Conservation (phyloP, 345 rosid species). For the Atalantia buxifolia region DNA sequence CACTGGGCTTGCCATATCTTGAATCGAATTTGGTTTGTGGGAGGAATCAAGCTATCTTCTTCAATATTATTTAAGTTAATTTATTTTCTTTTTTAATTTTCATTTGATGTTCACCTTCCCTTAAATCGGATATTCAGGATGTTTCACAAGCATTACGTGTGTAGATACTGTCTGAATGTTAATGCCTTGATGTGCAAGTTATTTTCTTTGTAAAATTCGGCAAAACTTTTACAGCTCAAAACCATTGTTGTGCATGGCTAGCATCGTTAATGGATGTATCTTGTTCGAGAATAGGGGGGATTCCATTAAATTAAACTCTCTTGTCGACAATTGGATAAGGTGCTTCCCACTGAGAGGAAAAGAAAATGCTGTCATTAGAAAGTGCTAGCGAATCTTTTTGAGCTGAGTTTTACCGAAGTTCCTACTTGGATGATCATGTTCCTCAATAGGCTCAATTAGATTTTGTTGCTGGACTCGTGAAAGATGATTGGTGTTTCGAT, state of each 20-base stretch:
- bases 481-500: not conserved
- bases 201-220: conserved; percentile 19
- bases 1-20: conserved; percentile 14
- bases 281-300: not conserved
- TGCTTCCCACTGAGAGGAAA: not conserved
- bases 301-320: not conserved
- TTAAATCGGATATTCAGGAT: conserved; percentile 13
- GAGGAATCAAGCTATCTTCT: conserved; percentile 26
- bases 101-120: conserved; percentile 15
- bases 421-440: not conserved
- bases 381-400: not conserved
- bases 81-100: conserved; percentile 5
- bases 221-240: conserved; percentile 18
- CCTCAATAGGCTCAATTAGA: not conserved
- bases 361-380: not conserved
- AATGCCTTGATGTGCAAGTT: conserved; percentile 18
- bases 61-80: conserved; percentile 11
- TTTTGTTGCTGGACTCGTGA: not conserved
- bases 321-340: not conserved
- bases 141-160: conserved; percentile 36
- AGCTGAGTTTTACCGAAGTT: not conserved
- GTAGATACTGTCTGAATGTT: conserved; percentile 51
- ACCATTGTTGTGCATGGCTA: conserved; percentile 22
- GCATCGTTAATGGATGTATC: conserved; percentile 17
- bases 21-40: conserved; percentile 24